Percentiles rank a stretch among this genome's conserved stretches.
Conservation (phyloP, 306 rosid genomes). For the Prunus dulcis region DNA sequence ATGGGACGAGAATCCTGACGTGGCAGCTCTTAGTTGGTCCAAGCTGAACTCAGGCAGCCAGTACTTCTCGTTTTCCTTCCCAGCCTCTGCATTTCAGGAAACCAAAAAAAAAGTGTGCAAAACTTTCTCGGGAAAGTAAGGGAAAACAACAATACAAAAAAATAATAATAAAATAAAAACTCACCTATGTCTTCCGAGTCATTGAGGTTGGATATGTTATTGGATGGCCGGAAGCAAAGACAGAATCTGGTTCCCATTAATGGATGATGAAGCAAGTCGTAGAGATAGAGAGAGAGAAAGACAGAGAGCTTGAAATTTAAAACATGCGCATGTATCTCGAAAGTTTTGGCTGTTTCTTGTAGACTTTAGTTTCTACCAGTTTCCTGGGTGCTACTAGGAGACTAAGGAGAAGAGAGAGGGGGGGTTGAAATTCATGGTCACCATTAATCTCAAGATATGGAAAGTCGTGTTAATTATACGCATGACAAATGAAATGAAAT, state of each 20-base stretch:
- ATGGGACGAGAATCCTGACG: constrained; percentile 67
- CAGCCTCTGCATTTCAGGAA: constrained; percentile 41
- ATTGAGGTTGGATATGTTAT: constrained; percentile 52
- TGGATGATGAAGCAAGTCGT: constrained; percentile 12
- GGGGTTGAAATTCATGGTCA: no score
- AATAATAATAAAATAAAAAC: not conserved
- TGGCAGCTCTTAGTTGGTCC: constrained; percentile 56
- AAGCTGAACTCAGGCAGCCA: constrained; percentile 50
- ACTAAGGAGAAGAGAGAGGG: no score
- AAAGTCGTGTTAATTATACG: no score
- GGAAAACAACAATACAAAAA: no score
- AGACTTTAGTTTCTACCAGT: not conserved
- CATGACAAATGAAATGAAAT: no score
- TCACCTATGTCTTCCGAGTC: constrained; percentile 53
- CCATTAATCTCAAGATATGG: no score
- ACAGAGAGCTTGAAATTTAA: not conserved
- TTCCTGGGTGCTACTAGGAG: not conserved
- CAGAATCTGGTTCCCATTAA: constrained; percentile 71
- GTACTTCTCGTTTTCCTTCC: constrained; percentile 33
- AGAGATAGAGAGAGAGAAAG: not conserved
- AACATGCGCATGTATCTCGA: not conserved
- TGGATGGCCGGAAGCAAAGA: constrained; percentile 66
- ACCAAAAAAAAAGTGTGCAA: not conserved
- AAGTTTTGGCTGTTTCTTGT: not conserved
- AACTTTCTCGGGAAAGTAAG: constrained; percentile 16